Conservation (phyloP, 805 yeast species). For the Zygoascus bituminiphila region DNA sequence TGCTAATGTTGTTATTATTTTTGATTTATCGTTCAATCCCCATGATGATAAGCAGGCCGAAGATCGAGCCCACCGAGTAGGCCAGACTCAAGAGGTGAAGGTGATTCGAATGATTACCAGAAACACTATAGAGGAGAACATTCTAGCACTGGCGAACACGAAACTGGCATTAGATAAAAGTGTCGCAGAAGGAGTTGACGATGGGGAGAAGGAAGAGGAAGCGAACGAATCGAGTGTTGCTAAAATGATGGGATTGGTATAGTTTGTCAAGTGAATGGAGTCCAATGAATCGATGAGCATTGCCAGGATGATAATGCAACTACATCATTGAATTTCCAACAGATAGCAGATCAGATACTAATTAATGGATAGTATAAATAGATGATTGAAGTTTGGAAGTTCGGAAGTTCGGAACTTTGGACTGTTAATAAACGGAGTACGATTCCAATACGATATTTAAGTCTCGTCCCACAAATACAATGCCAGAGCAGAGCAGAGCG, state of each 20-base stretch:
- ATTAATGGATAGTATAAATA: too few species aligned
- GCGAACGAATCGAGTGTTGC: conserved; percentile 31
- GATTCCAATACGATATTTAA: too few species aligned
- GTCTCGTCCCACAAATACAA: too few species aligned
- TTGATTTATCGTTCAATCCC: conserved; percentile 93
- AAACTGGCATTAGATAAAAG: conserved; percentile 74
- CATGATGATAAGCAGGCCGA: conserved; percentile 99
- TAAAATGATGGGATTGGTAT: conserved; percentile 20
- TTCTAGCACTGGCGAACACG: conserved; percentile 76
- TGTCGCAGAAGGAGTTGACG: conserved; percentile 31
- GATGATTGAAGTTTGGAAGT: too few species aligned
- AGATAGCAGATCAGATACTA: too few species aligned
- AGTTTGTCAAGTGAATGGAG: too few species aligned
- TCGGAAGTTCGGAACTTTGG: too few species aligned
- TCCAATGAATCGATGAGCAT: too few species aligned
- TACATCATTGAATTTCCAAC: too few species aligned
- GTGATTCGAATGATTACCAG: conserved; percentile 68
- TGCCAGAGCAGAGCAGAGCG: too few species aligned
- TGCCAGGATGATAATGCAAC: too few species aligned
- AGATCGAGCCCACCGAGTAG: conserved; percentile 96
- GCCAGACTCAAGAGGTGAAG: conserved; percentile 76
- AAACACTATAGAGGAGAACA: conserved; percentile 82
- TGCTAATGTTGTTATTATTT: conserved; percentile 85
- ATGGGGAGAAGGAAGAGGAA: conserved; percentile 28
- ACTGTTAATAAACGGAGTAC: too few species aligned